These are phyloP conservation scores for Metarhizium guizhouense DNA, from an alignment of 2,329 filamentous ascomycete genomes.

Conservation along the genomic window DNA sequence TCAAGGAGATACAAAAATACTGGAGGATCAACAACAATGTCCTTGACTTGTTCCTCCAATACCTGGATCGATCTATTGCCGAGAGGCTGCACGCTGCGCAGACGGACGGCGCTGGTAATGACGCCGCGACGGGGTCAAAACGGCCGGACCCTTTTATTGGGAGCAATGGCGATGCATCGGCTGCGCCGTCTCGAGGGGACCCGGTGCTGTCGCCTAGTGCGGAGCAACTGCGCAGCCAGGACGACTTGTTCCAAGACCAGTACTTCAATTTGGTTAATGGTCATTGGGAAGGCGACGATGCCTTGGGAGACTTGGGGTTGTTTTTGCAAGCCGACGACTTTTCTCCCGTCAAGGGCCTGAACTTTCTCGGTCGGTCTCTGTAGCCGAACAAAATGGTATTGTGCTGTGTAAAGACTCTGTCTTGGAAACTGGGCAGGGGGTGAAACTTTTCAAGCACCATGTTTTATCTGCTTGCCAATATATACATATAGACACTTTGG, in stretches of 20 bases:
- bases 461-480: neutral
- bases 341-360: constrained; percentile 19
- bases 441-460: neutral
- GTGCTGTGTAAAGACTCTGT: neutral
- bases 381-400: constrained; percentile 2
- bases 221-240: constrained; percentile 11
- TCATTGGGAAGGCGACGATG: constrained; percentile 27
- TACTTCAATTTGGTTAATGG: constrained; percentile 26
- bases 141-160: constrained; percentile 4
- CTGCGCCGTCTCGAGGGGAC: neutral
- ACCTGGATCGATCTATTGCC: constrained; percentile 28
- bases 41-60: constrained; percentile 27
- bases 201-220: constrained; percentile 4
- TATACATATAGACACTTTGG: neutral
- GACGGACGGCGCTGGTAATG: constrained; percentile 3
- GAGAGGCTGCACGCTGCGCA: constrained; percentile 20
- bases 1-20: constrained; percentile 30
- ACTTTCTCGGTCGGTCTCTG: constrained; percentile 19
- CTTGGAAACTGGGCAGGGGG: too few relatives aligned
- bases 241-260: constrained; percentile 23
- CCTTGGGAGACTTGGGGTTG: constrained; percentile 22
- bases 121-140: neutral
- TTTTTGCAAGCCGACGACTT: constrained; percentile 24
- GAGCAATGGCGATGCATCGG: neutral
- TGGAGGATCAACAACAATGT: constrained; percentile 31